Percentiles rank a stretch among this genome's conserved stretches.
Evolutionary conservation across 75 land plant genomes (phyloP).

Genomic region (Cryptomeria japonica): DNA sequence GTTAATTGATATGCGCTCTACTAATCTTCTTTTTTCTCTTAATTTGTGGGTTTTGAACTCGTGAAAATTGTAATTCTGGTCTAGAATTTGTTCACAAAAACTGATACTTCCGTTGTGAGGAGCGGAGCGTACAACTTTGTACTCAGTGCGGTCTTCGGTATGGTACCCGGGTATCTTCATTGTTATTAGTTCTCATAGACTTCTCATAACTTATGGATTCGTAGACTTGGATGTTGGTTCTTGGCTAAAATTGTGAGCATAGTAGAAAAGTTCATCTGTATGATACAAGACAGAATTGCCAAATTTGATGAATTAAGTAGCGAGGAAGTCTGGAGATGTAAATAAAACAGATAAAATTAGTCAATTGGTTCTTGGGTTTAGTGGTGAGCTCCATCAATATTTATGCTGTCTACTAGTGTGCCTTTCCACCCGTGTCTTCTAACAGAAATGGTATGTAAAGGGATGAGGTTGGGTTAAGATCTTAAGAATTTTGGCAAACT

Average conservation of each 20-base stretch:
- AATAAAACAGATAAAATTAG: neutral
- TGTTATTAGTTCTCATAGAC: neutral
- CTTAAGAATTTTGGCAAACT: neutral
- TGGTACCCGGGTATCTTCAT: neutral
- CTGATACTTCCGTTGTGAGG: neutral
- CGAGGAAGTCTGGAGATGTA: neutral
- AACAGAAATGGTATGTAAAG: neutral
- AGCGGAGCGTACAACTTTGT: neutral
- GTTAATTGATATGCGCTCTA: neutral
- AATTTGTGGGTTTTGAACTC: neutral
- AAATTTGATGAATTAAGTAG: neutral
- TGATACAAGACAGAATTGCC: neutral
- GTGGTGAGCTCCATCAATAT: neutral
- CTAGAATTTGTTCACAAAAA: neutral
- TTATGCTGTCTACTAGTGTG: neutral
- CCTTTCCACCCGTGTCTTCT: neutral
- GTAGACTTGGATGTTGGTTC: neutral
- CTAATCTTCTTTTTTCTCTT: neutral
- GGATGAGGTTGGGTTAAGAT: neutral
- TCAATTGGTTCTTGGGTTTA: neutral
- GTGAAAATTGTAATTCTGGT: neutral
- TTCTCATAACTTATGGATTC: neutral
- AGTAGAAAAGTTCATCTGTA: neutral
- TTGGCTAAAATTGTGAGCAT: neutral
- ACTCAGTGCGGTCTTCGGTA: neutral